Evolutionary conservation across 2,329 filamentous ascomycete species (phyloP), one percentile per base, ranked within the genome.

Genomic region (Fusarium drepaniforme): DNA sequence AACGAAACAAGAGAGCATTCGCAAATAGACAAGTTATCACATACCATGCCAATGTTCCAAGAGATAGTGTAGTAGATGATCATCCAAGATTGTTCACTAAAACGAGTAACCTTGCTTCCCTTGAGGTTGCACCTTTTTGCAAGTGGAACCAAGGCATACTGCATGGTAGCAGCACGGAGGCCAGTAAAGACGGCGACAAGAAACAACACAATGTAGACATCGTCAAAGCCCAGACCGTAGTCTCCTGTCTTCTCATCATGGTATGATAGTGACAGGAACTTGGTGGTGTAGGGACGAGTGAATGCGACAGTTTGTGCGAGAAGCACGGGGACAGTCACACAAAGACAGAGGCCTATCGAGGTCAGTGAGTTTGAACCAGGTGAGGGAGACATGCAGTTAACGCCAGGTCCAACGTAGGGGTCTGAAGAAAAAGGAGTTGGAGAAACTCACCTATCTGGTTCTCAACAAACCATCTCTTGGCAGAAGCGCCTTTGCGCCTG

Each of bases 21-120:
- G 15, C 2, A 2, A 53, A 12, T 33, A 33, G 11, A 33, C 4
- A 7, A 7, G 15, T 21, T 12, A 2, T 16, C n/a, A 85, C 92
- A 77, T 88, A 97, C 94, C 88, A 97, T 89, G 76, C 97, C 97
- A 67, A 96, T 85, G 16, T 91, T 88, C 93, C 95, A 98, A 81
- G 95, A 96, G 60, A 92, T 86, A 35, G 85, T 85, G 83, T 96
- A 96, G 85, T 98, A 98, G 51, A 96, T 83, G 56, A 97, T 85
- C 80, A 98, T 87, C 94, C 96, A 98, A 53, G 93, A 94, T 85
- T 99, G 97, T 84, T 99, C 97, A 71, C 95, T 95, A 84, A 98
- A 97, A 66, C 97, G 90, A 67, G 93, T 86, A 46, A 91, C 91
- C 85, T 97, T 98, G 80, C 86, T 88, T 79, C 92, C 93, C 77